A percentile compares a stretch with the other conserved stretches of the same genome.
Evolutionary conservation across 208 protist genomes (phyloP).

Genomic region (Leishmania gerbilli): DNA sequence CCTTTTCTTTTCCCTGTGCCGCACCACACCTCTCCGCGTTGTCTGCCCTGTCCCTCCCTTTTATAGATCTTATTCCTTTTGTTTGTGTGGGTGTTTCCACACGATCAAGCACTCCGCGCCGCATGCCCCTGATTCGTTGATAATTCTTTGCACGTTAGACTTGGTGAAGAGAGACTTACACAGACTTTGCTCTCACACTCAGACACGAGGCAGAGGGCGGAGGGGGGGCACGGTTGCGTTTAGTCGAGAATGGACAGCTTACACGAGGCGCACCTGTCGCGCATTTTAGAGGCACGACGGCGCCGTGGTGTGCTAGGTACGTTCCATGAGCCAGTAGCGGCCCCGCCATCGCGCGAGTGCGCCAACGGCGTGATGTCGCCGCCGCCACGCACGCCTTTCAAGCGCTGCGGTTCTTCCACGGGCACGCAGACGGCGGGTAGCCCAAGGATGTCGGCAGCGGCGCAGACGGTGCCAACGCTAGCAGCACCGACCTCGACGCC

Average conservation of each 20-base stretch:
- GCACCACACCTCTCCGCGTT: not conserved
- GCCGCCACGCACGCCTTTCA: conserved; percentile 5
- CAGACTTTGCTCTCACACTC: not conserved
- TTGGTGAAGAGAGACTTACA: not conserved
- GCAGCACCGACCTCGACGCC: not conserved
- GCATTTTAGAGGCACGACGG: conserved; percentile 75
- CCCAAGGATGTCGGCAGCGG: not conserved
- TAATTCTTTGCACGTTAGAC: not conserved
- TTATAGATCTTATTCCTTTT: not conserved
- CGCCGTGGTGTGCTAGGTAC: conserved; percentile 55
- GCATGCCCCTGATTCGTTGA: not conserved
- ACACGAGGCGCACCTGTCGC: conserved; percentile 69
- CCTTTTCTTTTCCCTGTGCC: not conserved
- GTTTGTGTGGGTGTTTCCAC: not conserved
- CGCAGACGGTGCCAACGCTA: conserved; percentile 12
- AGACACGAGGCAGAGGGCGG: not conserved
- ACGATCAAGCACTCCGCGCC: not conserved
- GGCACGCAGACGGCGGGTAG: conserved; percentile 33
- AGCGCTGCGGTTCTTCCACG: conserved; percentile 22
- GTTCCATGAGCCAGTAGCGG: conserved; percentile 12
- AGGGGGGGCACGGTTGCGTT: not conserved
- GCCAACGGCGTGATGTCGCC: conserved; percentile 5
- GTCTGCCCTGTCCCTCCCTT: not conserved
- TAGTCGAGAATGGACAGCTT: conserved; percentile 54
- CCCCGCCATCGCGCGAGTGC: conserved; percentile 11